phyloP scores from a whole-genome alignment of 306 rosid species.

The Trifolium subterraneum region DNA sequence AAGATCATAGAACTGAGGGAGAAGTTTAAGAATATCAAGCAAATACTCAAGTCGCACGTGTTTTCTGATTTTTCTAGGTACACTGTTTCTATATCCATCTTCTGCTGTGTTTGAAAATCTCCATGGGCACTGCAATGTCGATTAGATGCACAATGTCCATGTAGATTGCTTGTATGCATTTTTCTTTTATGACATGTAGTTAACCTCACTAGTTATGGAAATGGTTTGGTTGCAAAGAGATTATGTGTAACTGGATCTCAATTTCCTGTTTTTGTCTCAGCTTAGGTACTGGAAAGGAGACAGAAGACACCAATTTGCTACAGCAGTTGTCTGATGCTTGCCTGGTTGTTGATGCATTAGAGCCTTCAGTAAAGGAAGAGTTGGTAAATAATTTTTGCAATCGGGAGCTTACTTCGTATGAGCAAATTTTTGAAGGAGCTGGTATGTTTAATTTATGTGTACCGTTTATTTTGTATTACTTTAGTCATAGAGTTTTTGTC shows the following conservation, averaged over 20 bases:
- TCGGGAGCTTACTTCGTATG: constrained; percentile 94
- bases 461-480: constrained; percentile 36
- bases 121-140: constrained; percentile 6
- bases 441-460: constrained; percentile 60
- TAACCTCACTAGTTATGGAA: constrained; percentile 25
- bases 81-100: constrained; percentile 34
- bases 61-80: constrained; percentile 98
- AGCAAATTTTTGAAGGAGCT: constrained; percentile 99
- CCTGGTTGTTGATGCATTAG: constrained; percentile 96
- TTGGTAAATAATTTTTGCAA: constrained; percentile 93
- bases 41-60: constrained; percentile 96
- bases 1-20: constrained; percentile 98
- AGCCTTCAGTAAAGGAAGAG: constrained; percentile 98
- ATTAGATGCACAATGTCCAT: constrained; percentile 10
- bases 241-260: constrained; percentile 46
- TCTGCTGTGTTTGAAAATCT: constrained; percentile 37
- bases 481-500: constrained; percentile 22
- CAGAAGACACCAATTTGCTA: constrained; percentile 87
- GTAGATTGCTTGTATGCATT: constrained; percentile 18
- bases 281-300: constrained; percentile 99
- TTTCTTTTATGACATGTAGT: constrained; percentile 3
- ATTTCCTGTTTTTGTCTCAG: constrained; percentile 65
- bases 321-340: constrained; percentile 97
- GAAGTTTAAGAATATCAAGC: constrained; percentile 97
- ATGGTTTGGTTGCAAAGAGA: constrained; percentile 17